Conservation (phyloP, 73 alveolate genomes). For the Paramecium primaurelia region DNA sequence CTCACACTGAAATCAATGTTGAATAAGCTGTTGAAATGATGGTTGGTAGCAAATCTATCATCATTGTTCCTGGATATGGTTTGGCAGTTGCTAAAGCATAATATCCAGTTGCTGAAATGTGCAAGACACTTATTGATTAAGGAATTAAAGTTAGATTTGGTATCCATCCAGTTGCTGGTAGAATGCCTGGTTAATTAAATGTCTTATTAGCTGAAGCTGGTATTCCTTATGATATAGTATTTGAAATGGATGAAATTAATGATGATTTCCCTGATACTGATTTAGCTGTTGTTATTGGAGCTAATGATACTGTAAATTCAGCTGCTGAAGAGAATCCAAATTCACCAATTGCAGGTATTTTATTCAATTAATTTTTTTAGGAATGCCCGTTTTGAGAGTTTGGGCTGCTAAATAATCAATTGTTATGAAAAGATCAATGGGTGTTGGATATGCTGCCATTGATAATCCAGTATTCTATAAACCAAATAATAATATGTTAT, state of each 20-base stretch:
- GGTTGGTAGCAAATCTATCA: slow-evolving; percentile 50
- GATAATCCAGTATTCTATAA: slow-evolving; percentile 82
- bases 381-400: slow-evolving; percentile 85
- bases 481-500: slow-evolving; percentile 68
- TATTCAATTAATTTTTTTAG: not conserved
- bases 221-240: slow-evolving; percentile 77
- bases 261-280: slow-evolving; percentile 78
- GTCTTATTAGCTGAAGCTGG: slow-evolving; percentile 84
- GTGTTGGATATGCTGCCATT: slow-evolving; percentile 79
- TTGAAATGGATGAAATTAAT: slow-evolving; percentile 83
- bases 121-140: slow-evolving; percentile 10
- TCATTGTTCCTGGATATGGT: slow-evolving; percentile 86
- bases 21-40: slow-evolving; percentile 60
- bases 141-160: slow-evolving; percentile 67
- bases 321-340: slow-evolving; percentile 77
- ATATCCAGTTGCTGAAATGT: slow-evolving; percentile 61
- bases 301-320: slow-evolving; percentile 81
- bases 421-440: slow-evolving; percentile 70
- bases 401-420: slow-evolving; percentile 76
- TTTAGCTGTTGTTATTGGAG: slow-evolving; percentile 76
- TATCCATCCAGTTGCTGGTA: slow-evolving; percentile 88
- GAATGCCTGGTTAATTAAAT: slow-evolving; percentile 86
- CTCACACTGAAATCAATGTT: slow-evolving; percentile 44
- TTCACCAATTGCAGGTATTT: slow-evolving; percentile 72
- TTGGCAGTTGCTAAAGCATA: slow-evolving; percentile 80